phyloP scores from a whole-genome alignment of 371 early-diverging fungal genomes.

The Choanephora cucurbitarum region DNA sequence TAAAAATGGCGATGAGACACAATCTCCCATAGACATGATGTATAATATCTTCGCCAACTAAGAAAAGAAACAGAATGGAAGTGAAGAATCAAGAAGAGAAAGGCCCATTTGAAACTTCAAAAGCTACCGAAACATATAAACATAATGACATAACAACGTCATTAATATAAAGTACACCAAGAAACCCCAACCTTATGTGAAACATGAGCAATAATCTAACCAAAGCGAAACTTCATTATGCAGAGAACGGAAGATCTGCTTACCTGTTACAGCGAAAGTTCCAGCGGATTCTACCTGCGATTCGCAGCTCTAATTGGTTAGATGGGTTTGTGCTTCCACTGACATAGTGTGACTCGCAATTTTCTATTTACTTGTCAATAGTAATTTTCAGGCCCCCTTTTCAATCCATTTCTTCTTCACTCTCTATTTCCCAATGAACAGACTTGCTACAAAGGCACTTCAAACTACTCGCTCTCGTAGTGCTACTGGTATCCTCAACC shows the following conservation, averaged over 20 bases:
- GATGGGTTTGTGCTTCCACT: neutral
- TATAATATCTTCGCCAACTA: no score
- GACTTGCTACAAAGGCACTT: conserved; percentile 45
- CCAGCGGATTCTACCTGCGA: conserved; percentile 6
- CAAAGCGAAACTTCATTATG: neutral
- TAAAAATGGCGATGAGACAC: conserved; percentile 19
- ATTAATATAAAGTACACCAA: neutral
- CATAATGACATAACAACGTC: neutral
- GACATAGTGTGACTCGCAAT: neutral
- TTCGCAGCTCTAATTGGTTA: conserved; percentile 8
- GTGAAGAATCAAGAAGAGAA: neutral
- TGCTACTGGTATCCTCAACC: conserved; percentile 50
- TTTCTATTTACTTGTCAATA: neutral
- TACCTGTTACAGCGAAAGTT: conserved; percentile 5
- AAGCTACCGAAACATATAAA: no score
- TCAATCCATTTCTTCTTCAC: neutral
- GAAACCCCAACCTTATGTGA: conserved; percentile 11
- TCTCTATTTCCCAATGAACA: conserved; percentile 31
- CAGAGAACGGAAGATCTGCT: neutral
- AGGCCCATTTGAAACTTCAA: neutral
- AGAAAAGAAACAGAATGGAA: conserved; percentile 1
- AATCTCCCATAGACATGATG: conserved; percentile 8
- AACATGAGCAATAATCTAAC: conserved; percentile 7
- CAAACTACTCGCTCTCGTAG: conserved; percentile 33
- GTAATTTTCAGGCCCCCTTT: conserved; percentile 25